Percentiles rank a stretch among this genome's conserved stretches.
phyloP scores from a whole-genome alignment of 805 yeast genomes.

The Debaryomyces hansenii region DNA sequence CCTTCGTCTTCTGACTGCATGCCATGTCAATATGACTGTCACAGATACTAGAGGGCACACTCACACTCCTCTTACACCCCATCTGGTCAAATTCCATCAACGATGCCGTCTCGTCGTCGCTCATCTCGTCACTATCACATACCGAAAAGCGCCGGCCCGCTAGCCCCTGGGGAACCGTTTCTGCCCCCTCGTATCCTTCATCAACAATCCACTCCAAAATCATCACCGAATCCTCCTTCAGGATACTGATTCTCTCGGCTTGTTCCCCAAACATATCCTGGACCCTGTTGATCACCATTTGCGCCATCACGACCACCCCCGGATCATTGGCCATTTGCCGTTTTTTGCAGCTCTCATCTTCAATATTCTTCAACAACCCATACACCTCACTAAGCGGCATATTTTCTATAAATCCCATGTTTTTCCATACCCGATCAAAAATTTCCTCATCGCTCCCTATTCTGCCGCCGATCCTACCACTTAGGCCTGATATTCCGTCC shows the following conservation, averaged over 20 bases:
- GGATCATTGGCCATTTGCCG: conserved; percentile 22
- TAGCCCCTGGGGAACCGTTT: background rate
- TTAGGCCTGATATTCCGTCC: background rate
- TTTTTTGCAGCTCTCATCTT: conserved; percentile 19
- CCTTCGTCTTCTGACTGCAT: background rate
- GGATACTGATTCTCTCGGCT: conserved; percentile 1
- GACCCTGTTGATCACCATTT: background rate
- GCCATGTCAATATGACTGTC: conserved; percentile 1
- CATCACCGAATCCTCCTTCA: conserved; percentile 11
- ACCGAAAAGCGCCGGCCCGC: background rate
- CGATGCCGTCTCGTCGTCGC: conserved; percentile 11
- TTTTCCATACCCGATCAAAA: conserved; percentile 2
- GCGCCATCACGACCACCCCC: conserved; percentile 12
- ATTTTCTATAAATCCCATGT: background rate
- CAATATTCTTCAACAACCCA: conserved; percentile 20
- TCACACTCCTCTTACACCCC: background rate
- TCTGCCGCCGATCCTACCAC: background rate
- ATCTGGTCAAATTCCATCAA: conserved; percentile 7
- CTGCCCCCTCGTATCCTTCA: conserved; percentile 4
- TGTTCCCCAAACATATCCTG: background rate
- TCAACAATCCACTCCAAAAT: conserved; percentile 13
- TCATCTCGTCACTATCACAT: conserved; percentile 6
- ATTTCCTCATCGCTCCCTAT: background rate
- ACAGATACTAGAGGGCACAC: background rate
- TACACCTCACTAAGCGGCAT: conserved; percentile 20